Conservation (phyloP, 106 monocot genomes). For the Acorus calamus region DNA sequence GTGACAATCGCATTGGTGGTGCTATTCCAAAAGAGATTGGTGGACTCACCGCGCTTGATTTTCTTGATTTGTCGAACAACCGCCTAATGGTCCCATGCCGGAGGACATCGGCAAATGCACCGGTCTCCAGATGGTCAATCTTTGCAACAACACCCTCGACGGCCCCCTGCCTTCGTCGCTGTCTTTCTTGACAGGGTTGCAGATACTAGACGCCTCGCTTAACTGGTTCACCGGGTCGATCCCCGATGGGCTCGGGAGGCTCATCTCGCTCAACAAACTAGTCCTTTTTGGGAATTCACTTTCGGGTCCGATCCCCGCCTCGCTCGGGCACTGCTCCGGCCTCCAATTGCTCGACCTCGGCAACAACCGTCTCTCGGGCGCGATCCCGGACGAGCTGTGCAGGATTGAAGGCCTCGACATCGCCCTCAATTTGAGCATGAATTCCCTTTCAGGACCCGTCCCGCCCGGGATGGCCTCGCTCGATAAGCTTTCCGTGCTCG, state of each 20-base stretch:
- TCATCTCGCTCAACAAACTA: slow-evolving; percentile 59
- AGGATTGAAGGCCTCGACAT: slow-evolving; percentile 68
- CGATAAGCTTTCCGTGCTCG: slow-evolving; percentile 59
- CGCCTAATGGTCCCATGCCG: slow-evolving; percentile 53
- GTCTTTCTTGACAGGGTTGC: slow-evolving; percentile 37
- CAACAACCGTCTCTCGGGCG: slow-evolving; percentile 49
- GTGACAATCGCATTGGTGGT: slow-evolving; percentile 55
- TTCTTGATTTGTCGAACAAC: slow-evolving; percentile 71
- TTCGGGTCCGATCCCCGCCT: slow-evolving; percentile 44
- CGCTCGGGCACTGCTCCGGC: slow-evolving; percentile 44
- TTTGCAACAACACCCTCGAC: slow-evolving; percentile 66
- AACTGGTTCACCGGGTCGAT: slow-evolving; percentile 63
- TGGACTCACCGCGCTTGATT: slow-evolving; percentile 40
- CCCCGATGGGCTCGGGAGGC: slow-evolving; percentile 45
- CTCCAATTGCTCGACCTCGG: slow-evolving; percentile 79
- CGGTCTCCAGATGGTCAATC: slow-evolving; percentile 65
- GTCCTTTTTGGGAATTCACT: slow-evolving; percentile 47
- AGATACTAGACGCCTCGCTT: slow-evolving; percentile 53
- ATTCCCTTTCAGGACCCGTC: slow-evolving; percentile 56
- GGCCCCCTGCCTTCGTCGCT: slow-evolving; percentile 43
- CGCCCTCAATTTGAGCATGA: slow-evolving; percentile 73
- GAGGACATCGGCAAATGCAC: slow-evolving; percentile 62
- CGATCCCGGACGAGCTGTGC: slow-evolving; percentile 66
- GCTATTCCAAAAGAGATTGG: slow-evolving; percentile 55
- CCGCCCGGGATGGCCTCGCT: slow-evolving; percentile 47